Conservation (phyloP, 140 eudicot species). For the Bidens hawaiensis region DNA sequence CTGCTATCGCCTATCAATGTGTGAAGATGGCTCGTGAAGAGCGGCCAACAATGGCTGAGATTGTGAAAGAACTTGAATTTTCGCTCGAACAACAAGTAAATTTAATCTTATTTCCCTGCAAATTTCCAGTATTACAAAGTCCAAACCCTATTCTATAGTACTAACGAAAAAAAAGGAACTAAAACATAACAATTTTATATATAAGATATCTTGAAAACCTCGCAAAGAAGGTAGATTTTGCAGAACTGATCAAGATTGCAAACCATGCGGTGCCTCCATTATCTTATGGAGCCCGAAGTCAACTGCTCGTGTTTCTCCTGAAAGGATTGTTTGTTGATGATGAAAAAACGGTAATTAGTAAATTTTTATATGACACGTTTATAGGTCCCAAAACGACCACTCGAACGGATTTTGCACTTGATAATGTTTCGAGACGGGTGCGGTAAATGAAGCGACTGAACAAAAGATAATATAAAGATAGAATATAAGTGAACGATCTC, state of each 20-base stretch:
- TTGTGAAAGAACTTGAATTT: conserved; percentile 7
- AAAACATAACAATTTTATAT: not conserved
- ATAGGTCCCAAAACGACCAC: too few relatives aligned
- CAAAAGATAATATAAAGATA: too few relatives aligned
- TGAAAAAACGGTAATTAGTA: conserved; percentile 8
- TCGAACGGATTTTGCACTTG: too few relatives aligned
- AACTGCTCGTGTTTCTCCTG: conserved; percentile 6
- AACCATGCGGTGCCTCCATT: conserved; percentile 1
- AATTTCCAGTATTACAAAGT: too few relatives aligned
- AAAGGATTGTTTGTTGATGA: conserved; percentile 11
- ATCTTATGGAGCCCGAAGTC: not conserved
- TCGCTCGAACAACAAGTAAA: conserved; percentile 1
- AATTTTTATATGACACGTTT: too few relatives aligned
- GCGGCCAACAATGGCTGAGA: too few relatives aligned
- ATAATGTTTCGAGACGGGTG: too few relatives aligned
- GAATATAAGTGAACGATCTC: too few relatives aligned
- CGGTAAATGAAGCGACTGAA: too few relatives aligned
- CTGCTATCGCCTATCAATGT: too few relatives aligned
- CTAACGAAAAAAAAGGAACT: not conserved
- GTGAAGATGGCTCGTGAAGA: too few relatives aligned
- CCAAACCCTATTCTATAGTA: not conserved
- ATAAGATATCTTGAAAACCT: not conserved
- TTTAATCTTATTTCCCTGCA: too few relatives aligned
- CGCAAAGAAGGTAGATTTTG: not conserved
- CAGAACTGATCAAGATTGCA: not conserved